Base-by-base conservation (phyloP, 2,329 filamentous ascomycete species). In the Penicillium polonicum region DNA sequence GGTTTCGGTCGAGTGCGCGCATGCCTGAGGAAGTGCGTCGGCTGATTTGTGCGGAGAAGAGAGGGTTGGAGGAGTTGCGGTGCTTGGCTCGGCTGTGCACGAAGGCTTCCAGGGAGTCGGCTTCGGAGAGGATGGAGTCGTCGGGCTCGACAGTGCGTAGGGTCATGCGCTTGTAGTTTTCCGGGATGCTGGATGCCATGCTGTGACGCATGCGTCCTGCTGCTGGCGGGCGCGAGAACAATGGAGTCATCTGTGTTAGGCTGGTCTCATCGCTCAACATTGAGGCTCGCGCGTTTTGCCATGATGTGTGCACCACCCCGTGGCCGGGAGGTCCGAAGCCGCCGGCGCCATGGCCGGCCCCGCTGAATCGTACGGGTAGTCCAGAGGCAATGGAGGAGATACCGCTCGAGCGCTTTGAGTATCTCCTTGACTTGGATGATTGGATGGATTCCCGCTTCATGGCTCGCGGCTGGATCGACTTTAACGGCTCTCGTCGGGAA, bases 271-370 rank as follows among this genome's bases (percentile, higher is more conserved):
- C 72, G 41, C 68, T 74, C 46, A 69, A 66, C 10, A 75, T 60
- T 4, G 73, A 74, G 9, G 60, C 59, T 33, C 70, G 69, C 0
- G 70, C 71, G 51, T 72, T 74, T 55, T 76, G 72, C 74, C 74
- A 77, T 35, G 75, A 76, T 43, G 67, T 60, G 17, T 71, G 68
- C 7, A 72, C 70, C 4, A 71, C 52, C n/a, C 71, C 72, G 55
- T 71, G 67, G 10, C 72, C 70, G 5, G 71, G 66, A 33, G 72
- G 70, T n/a, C 72, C 70, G 17, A 76, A 69, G 4, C 74, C 73
- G 41, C 76, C 75, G 3, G 73, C 71, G 5, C 76, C 76, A 62
- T 78, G 75, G 3, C 75, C 75, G 19, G 74, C 75, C 19, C 76
- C 76, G 52, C 75, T 78, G 19, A 74, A 64, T 55, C 76, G 66